These are phyloP conservation scores for Amaranthus hypochondriacus DNA, from an alignment of 148 eudicot genomes.

Conservation along the genomic window DNA sequence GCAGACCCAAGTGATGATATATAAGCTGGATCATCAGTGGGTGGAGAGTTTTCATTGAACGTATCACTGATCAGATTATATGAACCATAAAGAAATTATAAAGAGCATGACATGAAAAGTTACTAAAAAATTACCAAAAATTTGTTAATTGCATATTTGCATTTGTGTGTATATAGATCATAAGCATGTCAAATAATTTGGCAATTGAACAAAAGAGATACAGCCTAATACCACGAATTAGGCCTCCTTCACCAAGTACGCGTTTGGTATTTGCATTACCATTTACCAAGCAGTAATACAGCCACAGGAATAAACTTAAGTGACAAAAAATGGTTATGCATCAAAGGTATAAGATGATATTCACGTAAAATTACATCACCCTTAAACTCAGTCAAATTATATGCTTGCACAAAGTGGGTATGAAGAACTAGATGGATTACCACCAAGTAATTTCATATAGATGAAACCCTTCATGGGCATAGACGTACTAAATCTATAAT, in stretches of 20 bases:
- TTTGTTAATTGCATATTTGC: neutral
- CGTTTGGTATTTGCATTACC: neutral
- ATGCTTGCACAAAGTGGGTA: neutral
- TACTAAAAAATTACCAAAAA: neutral
- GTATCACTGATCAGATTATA: slow-evolving; percentile 61
- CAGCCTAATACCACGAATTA: neutral
- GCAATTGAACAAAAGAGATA: neutral
- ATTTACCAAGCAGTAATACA: neutral
- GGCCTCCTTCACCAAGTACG: neutral
- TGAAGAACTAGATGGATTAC: neutral
- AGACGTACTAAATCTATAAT: slow-evolving; percentile 14
- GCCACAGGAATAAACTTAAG: neutral
- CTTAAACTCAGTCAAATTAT: neutral
- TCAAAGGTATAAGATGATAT: neutral
- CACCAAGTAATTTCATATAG: neutral
- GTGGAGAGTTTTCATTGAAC: slow-evolving; percentile 94
- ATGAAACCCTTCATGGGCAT: slow-evolving; percentile 4
- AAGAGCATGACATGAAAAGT: neutral
- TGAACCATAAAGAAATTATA: slow-evolving; percentile 2
- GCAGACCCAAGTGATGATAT: slow-evolving; percentile 97
- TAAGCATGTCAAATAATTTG: neutral
- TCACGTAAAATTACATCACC: slow-evolving; percentile 6
- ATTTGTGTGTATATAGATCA: neutral
- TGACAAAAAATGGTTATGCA: slow-evolving; percentile 1
- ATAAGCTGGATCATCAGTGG: slow-evolving; percentile 78